Evolutionary conservation across 1,284 basidiomycete species (phyloP).

Genomic region (Ganoderma sp.): DNA sequence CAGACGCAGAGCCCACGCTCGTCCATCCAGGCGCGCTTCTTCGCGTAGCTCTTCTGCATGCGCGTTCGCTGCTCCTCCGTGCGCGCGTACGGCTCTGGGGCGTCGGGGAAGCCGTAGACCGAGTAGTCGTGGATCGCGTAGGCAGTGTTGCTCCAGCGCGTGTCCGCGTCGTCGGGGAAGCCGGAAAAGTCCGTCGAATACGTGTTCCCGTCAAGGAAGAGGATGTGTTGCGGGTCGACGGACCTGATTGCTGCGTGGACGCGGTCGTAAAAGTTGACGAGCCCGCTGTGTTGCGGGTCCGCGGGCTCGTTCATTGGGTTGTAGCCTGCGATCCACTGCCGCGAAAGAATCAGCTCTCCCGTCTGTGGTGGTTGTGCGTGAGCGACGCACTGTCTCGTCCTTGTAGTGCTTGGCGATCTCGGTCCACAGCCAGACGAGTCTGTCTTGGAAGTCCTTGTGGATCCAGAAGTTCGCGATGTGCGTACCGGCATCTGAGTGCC

Average conservation of each 20-base stretch:
- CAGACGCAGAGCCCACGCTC: slow-evolving; percentile 67
- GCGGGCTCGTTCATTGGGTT: slow-evolving; percentile 82
- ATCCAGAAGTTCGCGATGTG: slow-evolving; percentile 70
- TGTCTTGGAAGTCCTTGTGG: slow-evolving; percentile 80
- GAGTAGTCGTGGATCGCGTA: slow-evolving; percentile 82
- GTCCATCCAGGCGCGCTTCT: slow-evolving; percentile 76
- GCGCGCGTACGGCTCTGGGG: slow-evolving; percentile 61
- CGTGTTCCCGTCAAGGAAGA: slow-evolving; percentile 76
- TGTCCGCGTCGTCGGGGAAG: slow-evolving; percentile 61
- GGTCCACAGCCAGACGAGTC: slow-evolving; percentile 72
- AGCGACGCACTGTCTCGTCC: slow-evolving; percentile 47
- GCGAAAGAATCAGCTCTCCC: not conserved
- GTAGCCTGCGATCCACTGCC: slow-evolving; percentile 70
- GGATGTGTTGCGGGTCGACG: slow-evolving; percentile 68
- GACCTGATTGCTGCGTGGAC: slow-evolving; percentile 67
- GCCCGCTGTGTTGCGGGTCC: slow-evolving; percentile 57
- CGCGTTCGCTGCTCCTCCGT: slow-evolving; percentile 58
- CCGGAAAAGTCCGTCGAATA: slow-evolving; percentile 76
- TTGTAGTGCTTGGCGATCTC: slow-evolving; percentile 70
- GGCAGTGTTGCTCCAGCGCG: slow-evolving; percentile 67
- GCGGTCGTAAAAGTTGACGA: slow-evolving; percentile 69
- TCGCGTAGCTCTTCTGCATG: slow-evolving; percentile 61
- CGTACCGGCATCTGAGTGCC: slow-evolving; percentile 59
- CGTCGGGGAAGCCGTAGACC: slow-evolving; percentile 71
- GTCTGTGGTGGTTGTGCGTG: too few species aligned